Conservation (phyloP, 495 filamentous ascomycete genomes). For the Daldinia vernicosa region DNA sequence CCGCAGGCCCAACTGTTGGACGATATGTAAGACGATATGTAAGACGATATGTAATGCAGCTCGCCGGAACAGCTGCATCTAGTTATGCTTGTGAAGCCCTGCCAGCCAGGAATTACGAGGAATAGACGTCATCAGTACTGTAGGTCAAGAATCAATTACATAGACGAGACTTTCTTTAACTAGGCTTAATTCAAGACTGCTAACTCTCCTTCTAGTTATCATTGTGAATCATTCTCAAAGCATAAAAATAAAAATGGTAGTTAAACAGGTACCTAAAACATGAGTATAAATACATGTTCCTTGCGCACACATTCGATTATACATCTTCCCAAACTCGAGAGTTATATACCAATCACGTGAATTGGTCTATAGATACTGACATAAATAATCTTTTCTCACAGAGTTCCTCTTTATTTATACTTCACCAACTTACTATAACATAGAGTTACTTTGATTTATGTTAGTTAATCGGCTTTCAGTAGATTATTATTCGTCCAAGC, state of each 20-base stretch:
- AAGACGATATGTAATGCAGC: no score
- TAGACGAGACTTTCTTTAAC: background rate
- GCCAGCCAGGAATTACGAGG: background rate
- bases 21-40: no score
- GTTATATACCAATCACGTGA: background rate
- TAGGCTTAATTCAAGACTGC: background rate
- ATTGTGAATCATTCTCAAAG: background rate
- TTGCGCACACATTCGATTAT: background rate
- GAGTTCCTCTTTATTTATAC: background rate
- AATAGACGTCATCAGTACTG: background rate
- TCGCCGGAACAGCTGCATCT: background rate
- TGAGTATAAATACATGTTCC: background rate
- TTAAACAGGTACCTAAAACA: no score
- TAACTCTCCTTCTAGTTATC: background rate
- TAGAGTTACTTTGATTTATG: background rate
- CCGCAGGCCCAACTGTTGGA: background rate
- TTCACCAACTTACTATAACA: background rate
- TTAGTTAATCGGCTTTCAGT: background rate
- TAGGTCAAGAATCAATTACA: background rate
- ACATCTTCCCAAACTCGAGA: background rate
- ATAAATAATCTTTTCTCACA: background rate
- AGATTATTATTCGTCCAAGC: background rate
- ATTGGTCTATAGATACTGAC: background rate
- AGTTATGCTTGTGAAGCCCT: background rate
- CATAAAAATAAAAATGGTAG: background rate